phyloP scores from a whole-genome alignment of 1,139 yeast genomes.

The Geotrichum histeridarum region DNA sequence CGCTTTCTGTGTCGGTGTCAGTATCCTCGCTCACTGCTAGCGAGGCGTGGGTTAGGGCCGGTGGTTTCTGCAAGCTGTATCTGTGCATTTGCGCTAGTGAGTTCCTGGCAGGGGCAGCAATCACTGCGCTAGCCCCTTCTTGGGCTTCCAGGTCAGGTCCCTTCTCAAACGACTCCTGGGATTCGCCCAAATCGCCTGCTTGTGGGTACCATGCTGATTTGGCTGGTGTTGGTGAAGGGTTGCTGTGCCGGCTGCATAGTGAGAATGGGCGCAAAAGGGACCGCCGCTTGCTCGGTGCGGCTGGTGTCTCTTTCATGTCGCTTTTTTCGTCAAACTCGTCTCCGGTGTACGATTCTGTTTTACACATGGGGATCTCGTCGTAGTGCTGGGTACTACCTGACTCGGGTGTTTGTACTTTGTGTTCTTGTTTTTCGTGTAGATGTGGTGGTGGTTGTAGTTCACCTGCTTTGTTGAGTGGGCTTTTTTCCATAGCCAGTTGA shows the following conservation, averaged over 20 bases:
- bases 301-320: background rate
- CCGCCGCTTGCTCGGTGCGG: background rate
- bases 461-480: background rate
- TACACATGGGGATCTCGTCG: background rate
- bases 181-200: background rate
- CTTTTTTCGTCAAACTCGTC: constrained; percentile 6
- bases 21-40: constrained; percentile 4
- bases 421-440: background rate
- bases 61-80: constrained; percentile 11
- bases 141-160: constrained; percentile 17
- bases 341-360: background rate
- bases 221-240: background rate
- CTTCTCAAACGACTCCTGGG: constrained; percentile 12
- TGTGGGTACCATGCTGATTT: background rate
- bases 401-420: background rate
- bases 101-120: constrained; percentile 5
- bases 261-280: constrained; percentile 4
- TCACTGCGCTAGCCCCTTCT: constrained; percentile 9
- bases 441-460: background rate
- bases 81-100: background rate
- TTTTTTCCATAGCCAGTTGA: constrained; percentile 4
- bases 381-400: background rate
- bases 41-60: background rate
- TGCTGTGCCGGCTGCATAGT: background rate
- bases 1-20: constrained; percentile 16